Evolutionary conservation across 768 basidiomycete species (phyloP), one percentile per base, ranked within the genome.

Genomic region (Lactarius quietus): DNA sequence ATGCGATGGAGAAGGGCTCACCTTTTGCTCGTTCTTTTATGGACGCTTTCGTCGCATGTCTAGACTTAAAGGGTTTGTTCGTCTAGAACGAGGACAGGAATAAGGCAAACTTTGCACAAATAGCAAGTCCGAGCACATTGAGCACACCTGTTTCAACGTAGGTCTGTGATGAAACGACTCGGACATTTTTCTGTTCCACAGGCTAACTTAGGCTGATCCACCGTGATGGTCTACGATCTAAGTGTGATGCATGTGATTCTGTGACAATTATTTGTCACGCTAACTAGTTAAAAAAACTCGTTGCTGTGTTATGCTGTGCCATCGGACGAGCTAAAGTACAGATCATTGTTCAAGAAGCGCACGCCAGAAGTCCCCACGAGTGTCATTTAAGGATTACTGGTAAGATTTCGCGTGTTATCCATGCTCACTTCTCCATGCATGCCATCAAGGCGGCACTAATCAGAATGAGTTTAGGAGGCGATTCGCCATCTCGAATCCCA

Each of bases 41-140:
- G 0, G 90, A 81, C 1, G 89, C 86, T 77, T 97, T 97, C 15
- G 91, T 85, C 2, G 93, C 84, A 80, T 95, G 92, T 74, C 87
- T 91, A 2, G 93, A 93, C 78, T 98, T 98, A 82, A 91, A 98
- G 1, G 83, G 70, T 76, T 98, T 98, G 77, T 98, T 97, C 81
- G 86, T 79, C 92, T 95, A 68, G 18, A 57, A 55, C 36, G 23
- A 41, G 54, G 58, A 6, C 23, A 38, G 26, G 48, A 48, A 51
- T 43, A 62, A 59, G 51, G 38, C 53, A 53, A 61, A 60, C 61
- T 54, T 20, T 57, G 29, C 36, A 61, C 41, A 51, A 35, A 23
- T 54, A 14, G 23, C 51, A 9, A 48, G 57, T 56, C 57, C 26
- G 23, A 54, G 70, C 81, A 53, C 65, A 83, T 82, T 83, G 23